phyloP scores from a whole-genome alignment of 345 rosid genomes.

The Noccaea bulbosa region DNA sequence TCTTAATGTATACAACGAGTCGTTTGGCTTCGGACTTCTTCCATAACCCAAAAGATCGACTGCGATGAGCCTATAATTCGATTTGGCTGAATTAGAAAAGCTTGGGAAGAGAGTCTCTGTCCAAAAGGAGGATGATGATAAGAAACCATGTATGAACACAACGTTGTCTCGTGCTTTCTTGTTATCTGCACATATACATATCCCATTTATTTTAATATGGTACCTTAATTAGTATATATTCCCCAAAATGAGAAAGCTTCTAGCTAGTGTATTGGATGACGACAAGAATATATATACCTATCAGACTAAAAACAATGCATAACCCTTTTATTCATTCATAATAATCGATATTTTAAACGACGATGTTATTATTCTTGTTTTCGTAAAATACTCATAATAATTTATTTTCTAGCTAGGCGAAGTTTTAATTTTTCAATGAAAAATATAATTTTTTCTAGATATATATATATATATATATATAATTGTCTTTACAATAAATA shows the following conservation, averaged over 20 bases:
- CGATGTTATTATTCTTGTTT: neutral
- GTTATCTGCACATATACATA: slow-evolving; percentile 37
- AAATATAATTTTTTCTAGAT: neutral
- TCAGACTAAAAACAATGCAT: neutral
- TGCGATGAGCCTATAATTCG: slow-evolving; percentile 70
- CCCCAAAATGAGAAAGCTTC: neutral
- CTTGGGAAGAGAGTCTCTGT: slow-evolving; percentile 92
- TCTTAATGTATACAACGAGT: slow-evolving; percentile 83
- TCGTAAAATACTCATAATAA: neutral
- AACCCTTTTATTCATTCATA: slow-evolving; percentile 2
- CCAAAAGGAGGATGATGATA: slow-evolving; percentile 93
- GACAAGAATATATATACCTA: neutral
- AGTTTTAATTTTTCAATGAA: neutral
- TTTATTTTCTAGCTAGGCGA: no score
- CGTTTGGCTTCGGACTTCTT: slow-evolving; percentile 89
- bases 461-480: neutral
- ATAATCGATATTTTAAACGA: neutral
- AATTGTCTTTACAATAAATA: neutral
- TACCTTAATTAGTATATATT: neutral
- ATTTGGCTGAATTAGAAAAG: slow-evolving; percentile 68
- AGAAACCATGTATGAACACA: slow-evolving; percentile 91
- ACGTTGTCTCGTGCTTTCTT: slow-evolving; percentile 68
- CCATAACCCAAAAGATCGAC: slow-evolving; percentile 91
- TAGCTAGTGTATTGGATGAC: neutral
- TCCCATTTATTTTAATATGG: neutral